Conservation (phyloP, 2,329 filamentous ascomycete genomes). For the Aspergillus sergii region DNA sequence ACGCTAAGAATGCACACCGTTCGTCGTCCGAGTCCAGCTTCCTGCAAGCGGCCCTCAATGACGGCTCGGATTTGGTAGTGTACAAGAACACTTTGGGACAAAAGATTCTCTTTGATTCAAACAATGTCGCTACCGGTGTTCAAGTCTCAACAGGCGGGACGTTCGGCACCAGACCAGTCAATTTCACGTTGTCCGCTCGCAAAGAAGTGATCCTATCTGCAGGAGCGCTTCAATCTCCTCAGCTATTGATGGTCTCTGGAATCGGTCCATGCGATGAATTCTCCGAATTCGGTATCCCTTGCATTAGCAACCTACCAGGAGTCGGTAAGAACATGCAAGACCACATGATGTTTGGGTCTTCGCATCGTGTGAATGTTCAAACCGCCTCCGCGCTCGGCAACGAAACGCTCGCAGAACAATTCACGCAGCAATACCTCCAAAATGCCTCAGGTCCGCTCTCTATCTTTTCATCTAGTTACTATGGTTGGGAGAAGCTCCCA, state of each 20-base stretch:
- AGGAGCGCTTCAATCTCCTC: constrained; percentile 16
- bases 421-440: constrained; percentile 26
- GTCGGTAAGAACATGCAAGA: constrained; percentile 49
- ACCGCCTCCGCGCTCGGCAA: constrained; percentile 31
- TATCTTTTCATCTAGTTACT: constrained; percentile 27
- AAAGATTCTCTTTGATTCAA: constrained; percentile 37
- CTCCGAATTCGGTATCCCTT: constrained; percentile 16
- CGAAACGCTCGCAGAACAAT: constrained; percentile 21
- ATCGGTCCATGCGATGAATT: constrained; percentile 25
- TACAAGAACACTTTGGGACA: constrained; percentile 38
- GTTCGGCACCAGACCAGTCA: constrained; percentile 17
- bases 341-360: constrained; percentile 36
- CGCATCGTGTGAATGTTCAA: constrained; percentile 38
- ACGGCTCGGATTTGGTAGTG: constrained; percentile 30
- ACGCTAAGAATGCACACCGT: constrained; percentile 26
- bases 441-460: constrained; percentile 28
- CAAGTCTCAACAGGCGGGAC: constrained; percentile 18
- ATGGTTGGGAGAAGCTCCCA: constrained; percentile 34
- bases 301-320: constrained; percentile 21
- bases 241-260: constrained; percentile 22
- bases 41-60: constrained; percentile 27
- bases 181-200: constrained; percentile 20
- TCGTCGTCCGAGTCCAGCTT: constrained; percentile 22
- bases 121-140: constrained; percentile 30
- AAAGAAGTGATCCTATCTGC: constrained; percentile 21